Base-by-base conservation (phyloP, 257 asterid genomes). In the Rehmannia glutinosa region DNA sequence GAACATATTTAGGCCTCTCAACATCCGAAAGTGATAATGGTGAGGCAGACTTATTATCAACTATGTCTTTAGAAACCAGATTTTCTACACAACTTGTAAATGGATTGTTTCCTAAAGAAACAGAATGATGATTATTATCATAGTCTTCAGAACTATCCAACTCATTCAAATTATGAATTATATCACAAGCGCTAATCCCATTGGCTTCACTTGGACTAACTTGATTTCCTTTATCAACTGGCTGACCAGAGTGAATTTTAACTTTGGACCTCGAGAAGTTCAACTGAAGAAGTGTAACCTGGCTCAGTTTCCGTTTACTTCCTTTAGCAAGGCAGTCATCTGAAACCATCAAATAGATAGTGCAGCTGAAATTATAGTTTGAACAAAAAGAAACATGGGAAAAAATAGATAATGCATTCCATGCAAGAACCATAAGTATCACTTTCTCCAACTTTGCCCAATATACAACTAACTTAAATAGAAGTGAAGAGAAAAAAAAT, bases 241-340 rank as follows among this genome's bases (percentile, higher is more conserved):
- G 75, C 57, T 60, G 77, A 56, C 24, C 11, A 21, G 81, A 53
- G 24, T 78, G 69, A 62, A 46, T 46, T 68, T 76, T 71, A 50
- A 60, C 78, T 78, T 77, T 82, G 15, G 94, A 75, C 70, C 77
- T 72, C 62, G 92, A 81, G 79, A 88, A 90, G 75, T 90, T 86
- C 46, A 88, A 63, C 74, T 93, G 94, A 69, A 88, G 78, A 74
- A 93, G 95, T 16, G 96, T 93, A 30, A 45, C 84, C 80, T 93
- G 97, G 57, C 84, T 84, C 58, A 93, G 73, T 77, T 90, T 93
- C 53, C 99, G 83, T 62, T 88, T 90, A 45, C 63, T 75, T 72
- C 96, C 96, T 77, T 81, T 86, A 46, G 83, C 75, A 64, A 86
- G 92, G 69, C 97, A 90, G 79, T 72, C 78, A 75, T 93, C 99